Conservation (phyloP, 148 eudicot species). For the Camellia granthamiana region DNA sequence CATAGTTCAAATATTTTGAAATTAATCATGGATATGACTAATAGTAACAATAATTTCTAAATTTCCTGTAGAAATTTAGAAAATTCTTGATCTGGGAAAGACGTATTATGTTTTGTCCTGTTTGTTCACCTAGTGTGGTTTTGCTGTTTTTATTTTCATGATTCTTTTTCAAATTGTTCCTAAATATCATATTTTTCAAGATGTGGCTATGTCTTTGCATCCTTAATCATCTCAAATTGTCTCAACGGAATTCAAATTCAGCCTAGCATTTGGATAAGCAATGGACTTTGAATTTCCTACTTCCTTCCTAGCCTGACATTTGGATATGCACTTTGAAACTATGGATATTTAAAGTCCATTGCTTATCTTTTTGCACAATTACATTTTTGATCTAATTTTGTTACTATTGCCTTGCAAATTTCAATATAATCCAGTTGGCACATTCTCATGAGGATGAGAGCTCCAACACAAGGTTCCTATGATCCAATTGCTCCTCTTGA, state of each 20-base stretch:
- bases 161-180: neutral
- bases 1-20: neutral
- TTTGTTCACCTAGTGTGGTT: neutral
- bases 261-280: too few species aligned
- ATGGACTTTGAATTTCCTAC: too few species aligned
- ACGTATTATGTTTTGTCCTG: neutral
- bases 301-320: neutral
- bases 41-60: neutral
- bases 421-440: slow-evolving; percentile 64
- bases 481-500: slow-evolving; percentile 92
- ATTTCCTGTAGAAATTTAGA: neutral
- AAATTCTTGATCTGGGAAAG: neutral
- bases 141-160: neutral
- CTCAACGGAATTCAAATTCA: neutral
- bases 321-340: neutral
- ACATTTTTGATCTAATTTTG: neutral
- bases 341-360: neutral
- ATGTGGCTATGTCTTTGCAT: neutral
- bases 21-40: neutral
- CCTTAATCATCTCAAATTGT: neutral
- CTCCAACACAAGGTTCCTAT: slow-evolving; percentile 53
- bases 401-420: neutral
- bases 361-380: neutral
- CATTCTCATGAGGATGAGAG: slow-evolving; percentile 87
- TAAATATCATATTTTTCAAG: neutral